Base-by-base conservation (phyloP, 2,329 filamentous ascomycete species). In the Teratosphaeria destructans region DNA sequence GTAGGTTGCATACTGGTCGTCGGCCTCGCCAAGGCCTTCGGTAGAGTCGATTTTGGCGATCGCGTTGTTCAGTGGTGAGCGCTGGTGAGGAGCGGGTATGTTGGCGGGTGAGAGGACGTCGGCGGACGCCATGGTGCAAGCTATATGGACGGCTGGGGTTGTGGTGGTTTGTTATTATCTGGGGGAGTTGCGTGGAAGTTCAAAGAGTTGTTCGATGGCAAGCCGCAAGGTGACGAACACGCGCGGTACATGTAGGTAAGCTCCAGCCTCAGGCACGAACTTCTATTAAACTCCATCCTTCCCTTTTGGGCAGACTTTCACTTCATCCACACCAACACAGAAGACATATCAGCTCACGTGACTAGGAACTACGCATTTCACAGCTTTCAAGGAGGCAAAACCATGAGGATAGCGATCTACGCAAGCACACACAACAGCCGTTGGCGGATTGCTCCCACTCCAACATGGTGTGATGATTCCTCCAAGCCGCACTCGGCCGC, bases 21-120 rank as follows among this genome's bases (percentile, higher is more conserved):
- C 89, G 56, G 86, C 87, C 70, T 96, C 91, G 59, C 84, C 83
- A 63, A 91, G 80, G 62, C 90, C 91, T 76, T 96, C 93, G 65
- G 96, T 85, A 67, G 88, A 87, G 74, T 96, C 91, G 76, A 96
- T 87, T 75, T 89, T 93, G 49, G 90, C 89, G 77, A 96, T 94
- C 70, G 87, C 86, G 63, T 84, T 78, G 62, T 87, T 88, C 57
- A 87, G 85, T 69, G 85, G 82, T 71, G 86, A 80, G 81, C 90
- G 95, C 81, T 88, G 92, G 78, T 91, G 88, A 74, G 88, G 86
- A 72, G 85, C 82, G 75, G 86, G 79, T 67, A 81, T 83, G 81
- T 85, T 88, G 74, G 82, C 81, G 72, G 90, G 85, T 77, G 83
- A 91, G 78, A 96, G 90, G 73, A 96, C 85, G 70, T 88, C 82